Base-by-base conservation (phyloP, 2,329 filamentous ascomycete genomes). In the Talaromyces sp. region DNA sequence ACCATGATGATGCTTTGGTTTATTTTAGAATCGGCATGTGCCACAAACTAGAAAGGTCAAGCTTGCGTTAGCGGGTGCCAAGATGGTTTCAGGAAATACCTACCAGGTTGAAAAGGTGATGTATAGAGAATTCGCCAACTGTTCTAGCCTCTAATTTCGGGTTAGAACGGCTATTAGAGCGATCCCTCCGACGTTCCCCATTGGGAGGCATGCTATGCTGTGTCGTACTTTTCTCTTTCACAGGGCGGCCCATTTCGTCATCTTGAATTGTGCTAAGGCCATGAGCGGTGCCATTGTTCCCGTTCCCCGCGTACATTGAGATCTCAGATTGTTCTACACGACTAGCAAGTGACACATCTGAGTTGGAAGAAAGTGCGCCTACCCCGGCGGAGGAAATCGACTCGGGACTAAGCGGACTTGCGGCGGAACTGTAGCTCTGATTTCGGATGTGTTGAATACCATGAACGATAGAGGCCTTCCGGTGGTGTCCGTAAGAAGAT, bases 381-480 rank as follows among this genome's bases (percentile, higher is more conserved):
- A 47, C 82, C 62, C 85, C 87, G 56, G 85, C 86, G 52, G 88
- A 86, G 60, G 89, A 87, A 70, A 94, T 92, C 75, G 92, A 88
- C 75, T 96, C 90, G 60, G 92, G 91, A 75, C 91, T 96, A 70
- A 97, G 82, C 62, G 94, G 94, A 75, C 90, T 96, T 31, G 89
- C 79, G 51, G 81, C 89, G 40, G 89, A 68, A 36, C 75, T 74
- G 67, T 77, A 87, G 78, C 93, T 97, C 69, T 92, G 90, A 83
- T 96, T 96, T 77, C 94, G 81, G 61, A 85, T 89, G 77, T 99
- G 95, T 75, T 96, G 93, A 68, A 96, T 76, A 60, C 95, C 94
- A 86, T 98, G 91, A 61, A 98, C 93, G 69, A 98, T 97, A 56
- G 94, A 98, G 0, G 94, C 96, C 79, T 99, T 92, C 60, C 95